Percentiles rank a stretch among this genome's conserved stretches.
phyloP scores from a whole-genome alignment of 441 rosid genomes.

The Syzygium malaccense region DNA sequence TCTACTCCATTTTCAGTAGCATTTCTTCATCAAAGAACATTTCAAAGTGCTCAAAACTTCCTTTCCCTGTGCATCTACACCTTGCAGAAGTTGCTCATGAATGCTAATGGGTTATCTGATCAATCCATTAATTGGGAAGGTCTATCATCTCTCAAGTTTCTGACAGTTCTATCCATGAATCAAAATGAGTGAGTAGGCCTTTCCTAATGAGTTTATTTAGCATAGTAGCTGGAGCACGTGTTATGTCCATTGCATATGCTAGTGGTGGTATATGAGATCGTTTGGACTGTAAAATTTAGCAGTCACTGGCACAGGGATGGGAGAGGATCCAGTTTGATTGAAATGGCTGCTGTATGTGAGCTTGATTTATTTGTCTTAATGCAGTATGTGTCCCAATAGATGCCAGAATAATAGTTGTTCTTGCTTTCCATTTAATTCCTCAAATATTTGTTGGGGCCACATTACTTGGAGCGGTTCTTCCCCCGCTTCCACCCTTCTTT shows the following conservation, averaged over 20 bases:
- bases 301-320: neutral
- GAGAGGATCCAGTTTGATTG: neutral
- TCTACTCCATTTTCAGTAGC: neutral
- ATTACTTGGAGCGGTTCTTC: neutral
- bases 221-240: neutral
- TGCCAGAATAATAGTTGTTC: neutral
- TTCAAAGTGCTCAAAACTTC: neutral
- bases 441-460: neutral
- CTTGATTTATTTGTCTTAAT: neutral
- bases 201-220: neutral
- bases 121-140: conserved; percentile 71
- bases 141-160: conserved; percentile 38
- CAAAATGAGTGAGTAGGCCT: conserved; percentile 52
- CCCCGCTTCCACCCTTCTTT: neutral
- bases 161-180: conserved; percentile 49
- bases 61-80: neutral
- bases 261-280: neutral
- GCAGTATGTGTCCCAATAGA: neutral
- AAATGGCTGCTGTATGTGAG: neutral
- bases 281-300: neutral
- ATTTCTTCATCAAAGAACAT: neutral
- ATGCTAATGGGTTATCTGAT: conserved; percentile 55
- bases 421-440: neutral
- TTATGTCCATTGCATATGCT: neutral
- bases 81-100: conserved; percentile 56